Base-by-base conservation (phyloP, 352 stramenopile species). In the Phytophthora ohioensis region DNA sequence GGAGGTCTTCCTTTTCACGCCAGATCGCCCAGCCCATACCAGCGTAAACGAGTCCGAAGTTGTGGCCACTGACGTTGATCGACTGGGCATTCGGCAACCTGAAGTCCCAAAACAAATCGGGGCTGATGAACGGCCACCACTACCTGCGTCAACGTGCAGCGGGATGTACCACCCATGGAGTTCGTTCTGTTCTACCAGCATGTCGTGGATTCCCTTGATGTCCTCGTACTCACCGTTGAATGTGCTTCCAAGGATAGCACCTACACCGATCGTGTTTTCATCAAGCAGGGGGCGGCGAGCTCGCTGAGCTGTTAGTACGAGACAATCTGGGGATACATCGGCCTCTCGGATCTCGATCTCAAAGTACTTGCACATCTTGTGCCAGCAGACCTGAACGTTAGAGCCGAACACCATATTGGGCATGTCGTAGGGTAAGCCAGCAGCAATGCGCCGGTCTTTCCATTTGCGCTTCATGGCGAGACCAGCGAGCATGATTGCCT, bases 221-320 rank as follows among this genome's bases (percentile, higher is more conserved):
- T 95, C 80, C 69, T 98, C 92, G 77, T 96, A 98, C 58, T 95
- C 88, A 32, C 92, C 92, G 69, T 97, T 97, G 74, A 96, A 97
- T 43, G 92, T 97, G 64, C 88, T 96, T 51, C 91, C 90, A 5
- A 98, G 57, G 34, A 97, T 96, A 9, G 85, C 87, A 7, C 91
- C 85, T 0, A 98, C 87, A 46, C 88, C 90, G 46, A 98, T 97
- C 13, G 92, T 97, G 84, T 97, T 96, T 48, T 98, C 92, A 66
- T 97, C 92, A 2, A 94, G 69, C n/a, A 97, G 71, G 39, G 80
- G 78, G n/a, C 21, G 21, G 21, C 75, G 65, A 11, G 87, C 87
- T 35, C 87, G 78, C 51, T 92, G 85, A 2, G 91, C 76, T 36
- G 89, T 96, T 38, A 97, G 79, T 17, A 95, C 81, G 30, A 97